Evolutionary conservation across 768 basidiomycete genomes (phyloP).

Genomic region (Dendrothele bispora): DNA sequence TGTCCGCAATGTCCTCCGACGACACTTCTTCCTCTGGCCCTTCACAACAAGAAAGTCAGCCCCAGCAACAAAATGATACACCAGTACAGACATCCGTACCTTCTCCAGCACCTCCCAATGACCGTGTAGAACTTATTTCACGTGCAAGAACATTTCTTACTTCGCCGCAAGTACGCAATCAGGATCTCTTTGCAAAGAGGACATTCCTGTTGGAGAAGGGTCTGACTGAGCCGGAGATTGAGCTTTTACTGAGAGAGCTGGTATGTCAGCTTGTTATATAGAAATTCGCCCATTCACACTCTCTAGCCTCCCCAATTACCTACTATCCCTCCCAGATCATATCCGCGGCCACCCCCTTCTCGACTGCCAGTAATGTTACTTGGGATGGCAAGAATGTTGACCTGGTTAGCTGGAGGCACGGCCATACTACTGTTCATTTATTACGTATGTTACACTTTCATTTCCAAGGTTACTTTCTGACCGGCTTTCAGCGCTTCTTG

Average conservation of each 20-base stretch:
- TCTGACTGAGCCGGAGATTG: slow-evolving; percentile 58
- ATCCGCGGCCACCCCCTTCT: slow-evolving; percentile 50
- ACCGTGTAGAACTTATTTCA: slow-evolving; percentile 44
- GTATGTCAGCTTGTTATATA: slow-evolving; percentile 43
- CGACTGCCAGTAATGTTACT: slow-evolving; percentile 44
- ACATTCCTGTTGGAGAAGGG: slow-evolving; percentile 73
- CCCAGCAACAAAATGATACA: no score
- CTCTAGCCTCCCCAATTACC: slow-evolving; percentile 26
- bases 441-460: slow-evolving; percentile 46
- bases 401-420: slow-evolving; percentile 68
- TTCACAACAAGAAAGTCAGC: no score
- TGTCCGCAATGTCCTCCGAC: no score
- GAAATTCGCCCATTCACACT: background rate
- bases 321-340: slow-evolving; percentile 48
- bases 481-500: slow-evolving; percentile 55
- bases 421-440: slow-evolving; percentile 60
- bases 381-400: slow-evolving; percentile 40
- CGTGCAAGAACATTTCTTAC: slow-evolving; percentile 64
- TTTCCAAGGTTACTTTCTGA: slow-evolving; percentile 9
- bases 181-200: slow-evolving; percentile 57
- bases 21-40: no score
- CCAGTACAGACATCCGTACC: slow-evolving; percentile 1
- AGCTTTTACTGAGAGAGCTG: slow-evolving; percentile 52
- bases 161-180: slow-evolving; percentile 63
- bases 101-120: slow-evolving; percentile 8